phyloP scores from a whole-genome alignment of 2,329 filamentous ascomycete genomes.

The Rutstroemia sp. region DNA sequence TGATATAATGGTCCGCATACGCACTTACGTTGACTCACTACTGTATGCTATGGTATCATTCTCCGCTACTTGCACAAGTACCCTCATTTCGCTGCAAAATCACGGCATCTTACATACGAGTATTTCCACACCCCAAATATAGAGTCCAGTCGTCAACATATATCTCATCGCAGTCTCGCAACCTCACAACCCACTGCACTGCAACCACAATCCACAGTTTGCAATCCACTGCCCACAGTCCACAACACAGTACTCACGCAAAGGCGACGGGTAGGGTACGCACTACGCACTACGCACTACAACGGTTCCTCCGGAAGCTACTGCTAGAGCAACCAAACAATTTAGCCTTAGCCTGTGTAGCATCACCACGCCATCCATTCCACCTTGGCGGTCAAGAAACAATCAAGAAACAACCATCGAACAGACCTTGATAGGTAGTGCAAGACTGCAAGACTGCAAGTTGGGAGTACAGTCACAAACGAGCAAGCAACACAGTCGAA shows the following conservation, averaged over 20 bases:
- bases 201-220: too few relatives aligned
- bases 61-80: too few relatives aligned
- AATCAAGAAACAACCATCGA: not conserved
- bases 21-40: too few relatives aligned
- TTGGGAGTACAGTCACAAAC: not conserved
- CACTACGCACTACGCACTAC: not conserved
- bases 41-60: too few relatives aligned
- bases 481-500: not conserved
- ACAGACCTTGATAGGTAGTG: not conserved
- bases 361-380: not conserved
- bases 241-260: too few relatives aligned
- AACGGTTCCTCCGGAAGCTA: not conserved
- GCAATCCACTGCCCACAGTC: too few relatives aligned
- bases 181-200: too few relatives aligned
- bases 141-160: too few relatives aligned
- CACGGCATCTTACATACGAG: not conserved
- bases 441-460: not conserved
- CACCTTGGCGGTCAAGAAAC: slow-evolving; percentile 11
- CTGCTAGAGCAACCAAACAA: not conserved
- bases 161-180: too few relatives aligned
- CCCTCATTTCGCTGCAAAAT: not conserved
- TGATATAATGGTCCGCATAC: not conserved
- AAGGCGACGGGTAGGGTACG: too few relatives aligned
- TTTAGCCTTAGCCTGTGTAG: not conserved
- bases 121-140: too few relatives aligned